Conservation (phyloP, 768 basidiomycete genomes). For the Lactarius evosmus region DNA sequence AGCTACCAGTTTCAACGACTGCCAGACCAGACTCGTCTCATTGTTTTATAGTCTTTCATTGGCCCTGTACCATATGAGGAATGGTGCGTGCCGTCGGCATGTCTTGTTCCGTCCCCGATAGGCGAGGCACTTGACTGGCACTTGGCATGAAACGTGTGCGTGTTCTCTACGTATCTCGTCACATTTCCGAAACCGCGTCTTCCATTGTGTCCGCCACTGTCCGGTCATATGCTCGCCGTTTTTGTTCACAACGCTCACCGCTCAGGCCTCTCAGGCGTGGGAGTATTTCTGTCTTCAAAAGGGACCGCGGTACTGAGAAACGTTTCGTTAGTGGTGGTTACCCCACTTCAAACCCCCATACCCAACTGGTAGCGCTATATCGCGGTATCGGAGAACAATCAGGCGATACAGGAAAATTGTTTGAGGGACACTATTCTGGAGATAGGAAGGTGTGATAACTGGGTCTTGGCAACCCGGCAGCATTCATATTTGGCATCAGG, state of each 20-base stretch:
- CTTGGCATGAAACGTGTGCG: neutral
- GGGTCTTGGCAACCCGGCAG: neutral
- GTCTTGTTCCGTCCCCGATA: neutral
- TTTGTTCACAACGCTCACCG: neutral
- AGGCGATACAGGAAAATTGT: neutral
- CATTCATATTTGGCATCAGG: neutral
- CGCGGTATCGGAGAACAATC: neutral
- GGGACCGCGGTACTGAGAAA: neutral
- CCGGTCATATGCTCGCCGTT: neutral
- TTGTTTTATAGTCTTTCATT: neutral
- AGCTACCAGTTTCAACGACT: neutral
- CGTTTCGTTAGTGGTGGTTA: neutral
- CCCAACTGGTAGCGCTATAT: neutral
- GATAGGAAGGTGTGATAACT: neutral
- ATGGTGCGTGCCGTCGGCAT: neutral
- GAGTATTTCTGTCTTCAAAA: neutral
- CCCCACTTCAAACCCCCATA: neutral
- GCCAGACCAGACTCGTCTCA: neutral
- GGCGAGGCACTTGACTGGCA: neutral
- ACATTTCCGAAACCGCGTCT: neutral
- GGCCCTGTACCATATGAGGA: neutral
- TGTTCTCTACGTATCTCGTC: neutral
- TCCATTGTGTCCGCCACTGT: neutral
- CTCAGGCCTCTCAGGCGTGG: neutral
- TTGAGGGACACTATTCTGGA: neutral